These are phyloP conservation scores for Fistulifera solaris DNA, from an alignment of 108 stramenopile species.

Conservation along the genomic window DNA sequence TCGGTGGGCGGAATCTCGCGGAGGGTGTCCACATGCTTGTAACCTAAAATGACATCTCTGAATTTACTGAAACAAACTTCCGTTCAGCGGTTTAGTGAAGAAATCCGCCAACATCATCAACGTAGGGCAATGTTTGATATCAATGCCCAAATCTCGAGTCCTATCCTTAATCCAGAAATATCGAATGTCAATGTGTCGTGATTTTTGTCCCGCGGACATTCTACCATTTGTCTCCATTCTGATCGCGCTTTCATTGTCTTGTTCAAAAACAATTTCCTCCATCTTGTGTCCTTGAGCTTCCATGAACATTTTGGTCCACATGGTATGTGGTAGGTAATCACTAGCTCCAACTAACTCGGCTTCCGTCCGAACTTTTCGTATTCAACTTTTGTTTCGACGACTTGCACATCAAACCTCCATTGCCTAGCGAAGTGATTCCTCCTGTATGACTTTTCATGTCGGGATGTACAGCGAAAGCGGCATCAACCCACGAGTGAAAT, in stretches of 20 bases:
- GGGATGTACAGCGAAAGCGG: slow-evolving; percentile 18
- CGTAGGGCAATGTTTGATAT: slow-evolving; percentile 29
- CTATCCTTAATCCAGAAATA: slow-evolving; percentile 39
- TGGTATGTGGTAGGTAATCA: slow-evolving; percentile 23
- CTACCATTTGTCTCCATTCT: slow-evolving; percentile 33
- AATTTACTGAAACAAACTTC: slow-evolving; percentile 1
- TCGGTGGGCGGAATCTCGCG: background rate
- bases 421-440: slow-evolving; percentile 18
- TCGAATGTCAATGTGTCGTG: slow-evolving; percentile 30
- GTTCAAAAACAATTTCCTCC: slow-evolving; percentile 19
- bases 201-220: slow-evolving; percentile 12
- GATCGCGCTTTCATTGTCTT: slow-evolving; percentile 46
- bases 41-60: background rate
- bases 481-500: slow-evolving; percentile 20
- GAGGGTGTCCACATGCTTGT: background rate
- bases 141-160: slow-evolving; percentile 15
- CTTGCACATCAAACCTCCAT: slow-evolving; percentile 5
- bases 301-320: slow-evolving; percentile 36
- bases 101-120: slow-evolving; percentile 32
- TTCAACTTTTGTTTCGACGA: slow-evolving; percentile 37
- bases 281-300: slow-evolving; percentile 32
- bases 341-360: slow-evolving; percentile 19
- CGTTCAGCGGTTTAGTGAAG: slow-evolving; percentile 36
- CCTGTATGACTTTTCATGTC: slow-evolving; percentile 36
- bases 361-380: slow-evolving; percentile 32